Evolutionary conservation across 495 filamentous ascomycete species (phyloP).

Genomic region (Trichoderma gamsii): DNA sequence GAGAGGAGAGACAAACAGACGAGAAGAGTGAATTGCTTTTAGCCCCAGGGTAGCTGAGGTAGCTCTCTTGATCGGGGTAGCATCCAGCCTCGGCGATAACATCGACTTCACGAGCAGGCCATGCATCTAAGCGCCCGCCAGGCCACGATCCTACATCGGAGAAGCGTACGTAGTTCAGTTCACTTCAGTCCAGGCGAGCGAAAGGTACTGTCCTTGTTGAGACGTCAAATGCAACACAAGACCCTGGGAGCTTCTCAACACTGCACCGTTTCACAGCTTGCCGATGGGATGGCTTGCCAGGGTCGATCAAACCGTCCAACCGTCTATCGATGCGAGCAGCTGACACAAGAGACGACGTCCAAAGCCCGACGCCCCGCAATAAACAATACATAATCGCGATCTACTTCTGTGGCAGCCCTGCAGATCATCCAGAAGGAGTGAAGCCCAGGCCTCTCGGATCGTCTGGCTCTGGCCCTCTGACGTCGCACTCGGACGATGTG

Average conservation of each 20-base stretch:
- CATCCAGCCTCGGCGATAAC: neutral
- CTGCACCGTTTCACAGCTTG: neutral
- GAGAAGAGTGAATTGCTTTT: neutral
- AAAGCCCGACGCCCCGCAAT: neutral
- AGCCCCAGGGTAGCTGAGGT: neutral
- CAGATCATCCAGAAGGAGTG: neutral
- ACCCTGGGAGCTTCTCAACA: neutral
- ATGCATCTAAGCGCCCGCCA: neutral
- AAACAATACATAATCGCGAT: neutral
- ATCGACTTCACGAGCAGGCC: neutral
- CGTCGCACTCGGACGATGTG: neutral
- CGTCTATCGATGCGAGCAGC: neutral
- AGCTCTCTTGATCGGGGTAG: neutral
- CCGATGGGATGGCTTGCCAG: neutral
- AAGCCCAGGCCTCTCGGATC: neutral
- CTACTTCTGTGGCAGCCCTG: slow-evolving; percentile 9
- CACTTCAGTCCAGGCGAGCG: too few relatives aligned
- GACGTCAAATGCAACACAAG: too few relatives aligned
- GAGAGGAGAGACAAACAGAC: neutral
- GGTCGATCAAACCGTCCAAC: neutral
- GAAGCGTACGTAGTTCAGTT: neutral
- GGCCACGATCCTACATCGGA: neutral
- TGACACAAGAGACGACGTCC: neutral
- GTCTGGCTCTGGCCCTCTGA: neutral
- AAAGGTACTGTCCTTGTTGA: too few relatives aligned